A percentile compares a stretch with the other conserved stretches of the same genome.
phyloP scores from a whole-genome alignment of 371 early-diverging fungal species.

The Globomyces sp. region DNA sequence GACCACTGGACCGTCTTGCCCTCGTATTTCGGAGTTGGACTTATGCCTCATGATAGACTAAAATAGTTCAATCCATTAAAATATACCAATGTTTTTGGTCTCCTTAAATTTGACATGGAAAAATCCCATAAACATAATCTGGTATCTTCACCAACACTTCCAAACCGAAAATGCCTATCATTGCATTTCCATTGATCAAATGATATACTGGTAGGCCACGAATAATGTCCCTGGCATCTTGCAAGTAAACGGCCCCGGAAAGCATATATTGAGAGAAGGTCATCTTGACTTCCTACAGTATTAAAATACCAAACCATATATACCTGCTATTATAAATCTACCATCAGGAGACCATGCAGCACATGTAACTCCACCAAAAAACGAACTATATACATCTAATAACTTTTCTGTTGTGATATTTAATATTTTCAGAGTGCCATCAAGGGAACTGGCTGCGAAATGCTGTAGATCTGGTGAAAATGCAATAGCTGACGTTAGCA shows the following conservation, averaged over 20 bases:
- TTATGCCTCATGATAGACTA: neutral
- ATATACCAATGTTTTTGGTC: neutral
- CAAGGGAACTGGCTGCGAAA: slow-evolving; percentile 74
- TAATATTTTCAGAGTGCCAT: slow-evolving; percentile 74
- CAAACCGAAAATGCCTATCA: slow-evolving; percentile 80
- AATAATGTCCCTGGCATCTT: slow-evolving; percentile 90
- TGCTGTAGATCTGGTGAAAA: slow-evolving; percentile 86
- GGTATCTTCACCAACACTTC: slow-evolving; percentile 89
- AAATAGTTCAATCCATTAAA: neutral
- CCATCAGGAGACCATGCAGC: slow-evolving; percentile 92
- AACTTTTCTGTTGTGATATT: slow-evolving; percentile 73
- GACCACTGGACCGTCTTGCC: slow-evolving; percentile 18
- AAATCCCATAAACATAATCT: slow-evolving; percentile 91
- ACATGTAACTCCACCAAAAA: slow-evolving; percentile 83
- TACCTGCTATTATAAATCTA: slow-evolving; percentile 78
- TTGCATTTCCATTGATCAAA: slow-evolving; percentile 91
- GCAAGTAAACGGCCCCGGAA: slow-evolving; percentile 74
- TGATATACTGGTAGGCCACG: slow-evolving; percentile 81
- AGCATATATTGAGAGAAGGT: slow-evolving; percentile 90
- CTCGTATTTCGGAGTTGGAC: slow-evolving; percentile 19
- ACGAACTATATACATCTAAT: slow-evolving; percentile 68
- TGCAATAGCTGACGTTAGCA: slow-evolving; percentile 30
- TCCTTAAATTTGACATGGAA: slow-evolving; percentile 47
- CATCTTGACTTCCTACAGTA: slow-evolving; percentile 89
- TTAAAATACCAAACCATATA: slow-evolving; percentile 24